Percentiles rank a stretch among this genome's conserved stretches.
Evolutionary conservation across 441 rosid species (phyloP).

Genomic region (Lepidium campestre): DNA sequence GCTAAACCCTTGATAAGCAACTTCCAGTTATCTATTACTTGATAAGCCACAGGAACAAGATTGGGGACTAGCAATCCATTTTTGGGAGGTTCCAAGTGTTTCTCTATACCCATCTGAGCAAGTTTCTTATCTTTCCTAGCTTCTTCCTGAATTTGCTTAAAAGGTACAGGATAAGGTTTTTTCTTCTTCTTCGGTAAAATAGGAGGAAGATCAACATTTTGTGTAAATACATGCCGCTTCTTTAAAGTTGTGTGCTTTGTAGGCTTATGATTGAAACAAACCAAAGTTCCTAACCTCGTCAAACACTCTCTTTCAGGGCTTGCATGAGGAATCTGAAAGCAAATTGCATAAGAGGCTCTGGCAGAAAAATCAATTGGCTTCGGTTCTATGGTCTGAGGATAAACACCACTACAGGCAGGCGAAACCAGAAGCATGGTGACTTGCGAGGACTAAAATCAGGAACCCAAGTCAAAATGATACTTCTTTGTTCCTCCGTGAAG

Average conservation of each 20-base stretch:
- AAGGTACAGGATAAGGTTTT: constrained; percentile 78
- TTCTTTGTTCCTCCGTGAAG: too few species aligned
- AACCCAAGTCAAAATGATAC: too few species aligned
- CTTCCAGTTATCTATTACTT: constrained; percentile 77
- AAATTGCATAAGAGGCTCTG: constrained; percentile 26
- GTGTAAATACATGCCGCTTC: constrained; percentile 38
- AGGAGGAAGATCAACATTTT: constrained; percentile 78
- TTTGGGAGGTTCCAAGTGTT: constrained; percentile 77
- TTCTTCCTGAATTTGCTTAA: constrained; percentile 55
- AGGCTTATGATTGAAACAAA: constrained; percentile 37
- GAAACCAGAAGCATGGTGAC: constrained; percentile 17
- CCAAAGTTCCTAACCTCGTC: constrained; percentile 17
- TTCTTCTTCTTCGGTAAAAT: constrained; percentile 71
- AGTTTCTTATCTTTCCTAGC: constrained; percentile 67
- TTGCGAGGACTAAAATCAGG: too few species aligned
- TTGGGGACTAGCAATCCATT: constrained; percentile 74
- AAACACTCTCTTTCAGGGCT: constrained; percentile 21
- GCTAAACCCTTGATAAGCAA: constrained; percentile 69
- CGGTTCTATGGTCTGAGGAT: constrained; percentile 25
- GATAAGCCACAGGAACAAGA: constrained; percentile 73
- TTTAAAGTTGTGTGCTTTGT: constrained; percentile 11
- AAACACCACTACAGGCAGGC: constrained; percentile 21
- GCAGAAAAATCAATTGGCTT: constrained; percentile 30
- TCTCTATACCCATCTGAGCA: constrained; percentile 76
- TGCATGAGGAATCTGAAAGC: constrained; percentile 41